A percentile compares a stretch with the other conserved stretches of the same genome.
Conservation (phyloP, 2,329 filamentous ascomycete genomes). For the Colletotrichum lindemuthianum region DNA sequence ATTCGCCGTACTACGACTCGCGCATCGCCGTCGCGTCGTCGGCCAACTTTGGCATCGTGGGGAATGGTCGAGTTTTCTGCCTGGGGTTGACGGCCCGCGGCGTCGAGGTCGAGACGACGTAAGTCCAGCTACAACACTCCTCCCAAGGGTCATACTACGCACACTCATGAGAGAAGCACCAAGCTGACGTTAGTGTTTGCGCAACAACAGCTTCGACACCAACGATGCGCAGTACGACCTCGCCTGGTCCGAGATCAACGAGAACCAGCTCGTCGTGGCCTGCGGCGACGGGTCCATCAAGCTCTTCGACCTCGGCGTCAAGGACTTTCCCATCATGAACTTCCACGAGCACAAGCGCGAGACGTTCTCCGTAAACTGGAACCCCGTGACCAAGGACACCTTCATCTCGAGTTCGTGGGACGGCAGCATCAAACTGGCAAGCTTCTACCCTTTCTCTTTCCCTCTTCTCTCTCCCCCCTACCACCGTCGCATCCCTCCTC, state of each 20-base stretch:
- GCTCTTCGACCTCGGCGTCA: slow-evolving; percentile 85
- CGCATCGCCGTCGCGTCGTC: slow-evolving; percentile 88
- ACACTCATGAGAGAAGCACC: no score
- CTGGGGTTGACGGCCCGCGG: slow-evolving; percentile 85
- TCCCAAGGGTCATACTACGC: no score
- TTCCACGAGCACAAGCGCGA: slow-evolving; percentile 96
- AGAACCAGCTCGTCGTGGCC: slow-evolving; percentile 90
- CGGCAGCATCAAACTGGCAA: slow-evolving; percentile 87
- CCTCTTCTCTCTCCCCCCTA: background rate
- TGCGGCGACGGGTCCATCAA: slow-evolving; percentile 95
- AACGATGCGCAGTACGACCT: slow-evolving; percentile 97
- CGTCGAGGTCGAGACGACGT: slow-evolving; percentile 86
- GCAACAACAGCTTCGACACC: slow-evolving; percentile 81
- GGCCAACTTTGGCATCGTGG: slow-evolving; percentile 97
- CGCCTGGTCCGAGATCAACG: slow-evolving; percentile 94
- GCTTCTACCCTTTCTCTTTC: slow-evolving; percentile 38
- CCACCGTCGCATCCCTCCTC: no score
- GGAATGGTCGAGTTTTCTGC: slow-evolving; percentile 90
- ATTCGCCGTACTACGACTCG: slow-evolving; percentile 97
- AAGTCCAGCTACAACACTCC: slow-evolving; percentile 38
- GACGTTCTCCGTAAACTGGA: slow-evolving; percentile 93
- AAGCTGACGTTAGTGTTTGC: background rate
- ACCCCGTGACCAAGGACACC: slow-evolving; percentile 86
- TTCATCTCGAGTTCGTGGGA: slow-evolving; percentile 97
- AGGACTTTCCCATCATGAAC: slow-evolving; percentile 87